These are phyloP conservation scores for Grosmannia huntii DNA, from an alignment of 2,329 filamentous ascomycete species.

Conservation along the genomic window DNA sequence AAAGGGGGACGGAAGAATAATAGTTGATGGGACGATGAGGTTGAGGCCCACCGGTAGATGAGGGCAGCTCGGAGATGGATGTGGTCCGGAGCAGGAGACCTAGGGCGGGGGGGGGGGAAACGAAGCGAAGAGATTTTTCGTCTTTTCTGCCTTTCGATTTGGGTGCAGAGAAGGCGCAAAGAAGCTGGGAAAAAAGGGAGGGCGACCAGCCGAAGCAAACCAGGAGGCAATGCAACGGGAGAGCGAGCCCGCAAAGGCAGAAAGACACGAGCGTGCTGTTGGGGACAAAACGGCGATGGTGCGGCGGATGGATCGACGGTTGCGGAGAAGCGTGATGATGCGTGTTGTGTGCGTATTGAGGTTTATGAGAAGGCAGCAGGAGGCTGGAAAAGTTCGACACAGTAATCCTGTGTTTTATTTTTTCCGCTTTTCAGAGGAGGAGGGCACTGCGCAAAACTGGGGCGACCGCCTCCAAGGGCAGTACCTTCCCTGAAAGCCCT, in stretches of 20 bases:
- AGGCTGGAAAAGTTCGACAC: slow-evolving; percentile 9
- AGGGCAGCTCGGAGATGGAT: not conserved
- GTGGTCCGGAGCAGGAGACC: not conserved
- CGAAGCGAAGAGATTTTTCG: not conserved
- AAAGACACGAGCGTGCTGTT: not conserved
- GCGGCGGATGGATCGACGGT: slow-evolving; percentile 5
- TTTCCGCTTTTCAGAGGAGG: slow-evolving; percentile 1
- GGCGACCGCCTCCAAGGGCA: not conserved
- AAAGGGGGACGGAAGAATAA: slow-evolving; percentile 8
- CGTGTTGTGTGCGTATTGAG: slow-evolving; percentile 2
- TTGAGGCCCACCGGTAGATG: not conserved
- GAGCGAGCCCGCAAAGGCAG: slow-evolving; percentile 5
- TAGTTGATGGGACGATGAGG: not conserved
- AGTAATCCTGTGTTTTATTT: slow-evolving; percentile 2
- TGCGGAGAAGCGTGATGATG: slow-evolving; percentile 6
- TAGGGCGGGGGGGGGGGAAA: not conserved
- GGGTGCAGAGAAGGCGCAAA: not conserved
- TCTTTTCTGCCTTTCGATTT: not conserved
- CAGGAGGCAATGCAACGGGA: slow-evolving; percentile 6
- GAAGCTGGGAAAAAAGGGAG: not conserved
- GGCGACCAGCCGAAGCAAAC: slow-evolving; percentile 2
- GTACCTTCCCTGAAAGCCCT: not conserved
- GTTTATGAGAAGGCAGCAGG: slow-evolving; percentile 7
- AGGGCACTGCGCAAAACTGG: not conserved
- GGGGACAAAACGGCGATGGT: slow-evolving; percentile 6